Evolutionary conservation across 176 grass and related monocot species (phyloP), one percentile per base, ranked within the genome.

Genomic region (Avena atlantica): DNA sequence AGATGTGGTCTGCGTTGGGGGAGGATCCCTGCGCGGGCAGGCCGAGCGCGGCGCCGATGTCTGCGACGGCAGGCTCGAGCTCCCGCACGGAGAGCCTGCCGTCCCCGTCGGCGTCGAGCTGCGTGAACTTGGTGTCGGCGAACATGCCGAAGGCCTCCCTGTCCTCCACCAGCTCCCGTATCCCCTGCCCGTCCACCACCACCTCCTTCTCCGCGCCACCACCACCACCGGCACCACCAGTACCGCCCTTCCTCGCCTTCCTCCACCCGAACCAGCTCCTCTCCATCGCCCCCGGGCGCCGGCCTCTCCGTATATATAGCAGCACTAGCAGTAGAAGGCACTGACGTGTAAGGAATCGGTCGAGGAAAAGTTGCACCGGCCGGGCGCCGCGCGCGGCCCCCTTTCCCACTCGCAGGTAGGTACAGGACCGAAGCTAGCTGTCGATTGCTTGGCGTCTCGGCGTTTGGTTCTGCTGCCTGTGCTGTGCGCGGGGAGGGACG

Each of bases 81-180:
- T 98, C 93, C 61, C 82, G 58, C 42, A 93, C 89, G 16, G 90
- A 88, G 77, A 98, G 82, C 86, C 74, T 67, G 40, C 89, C 95
- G 88, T 93, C 77, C 0, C 69, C 78, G 83, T 92, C 86, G 78
- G 61, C 78, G 86, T 91, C 93, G 58, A 98, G 86, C 84, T 92
- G 83, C 80, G 24, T 70, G 84, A 98, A 95, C 80, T 91, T 92
- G 83, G 4, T 84, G 27, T 95, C 95, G 27, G 89, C 91, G 58
- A 98, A 93, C 88, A 74, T 86, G 25, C 75, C 88, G 78, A 98
- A 98, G 6, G 88, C 89, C 86, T 90, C 93, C 81, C 79, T 68
- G 95, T 95, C 90, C 91, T 93, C 91, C 86, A 95, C 93, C 86
- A 98, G 61, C 63, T 95, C 89, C 78, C 90, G 79, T 84, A 95